Percentiles rank a stretch among this genome's conserved stretches.
phyloP scores from a whole-genome alignment of 495 filamentous ascomycete genomes.

The Aspergillus heteromorphus region DNA sequence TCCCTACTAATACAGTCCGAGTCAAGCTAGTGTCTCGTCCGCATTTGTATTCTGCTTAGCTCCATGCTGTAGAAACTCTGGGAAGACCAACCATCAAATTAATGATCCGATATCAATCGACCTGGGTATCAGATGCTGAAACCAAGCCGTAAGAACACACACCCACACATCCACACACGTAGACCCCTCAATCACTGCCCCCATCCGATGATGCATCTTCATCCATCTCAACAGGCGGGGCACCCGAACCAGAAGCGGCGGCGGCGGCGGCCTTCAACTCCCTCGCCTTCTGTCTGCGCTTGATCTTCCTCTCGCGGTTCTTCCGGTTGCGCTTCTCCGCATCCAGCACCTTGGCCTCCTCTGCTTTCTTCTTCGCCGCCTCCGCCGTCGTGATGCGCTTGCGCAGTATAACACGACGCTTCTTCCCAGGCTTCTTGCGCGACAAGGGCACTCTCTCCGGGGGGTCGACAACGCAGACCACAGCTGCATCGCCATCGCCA shows the following conservation, averaged over 20 bases:
- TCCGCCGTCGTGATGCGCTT: constrained; percentile 27
- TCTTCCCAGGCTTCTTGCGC: constrained; percentile 44
- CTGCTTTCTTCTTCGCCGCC: constrained; percentile 23
- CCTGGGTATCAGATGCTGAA: constrained; percentile 21
- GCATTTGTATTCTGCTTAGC: neutral
- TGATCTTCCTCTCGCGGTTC: constrained; percentile 42
- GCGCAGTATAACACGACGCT: constrained; percentile 39
- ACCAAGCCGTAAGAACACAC: neutral
- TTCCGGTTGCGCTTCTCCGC: constrained; percentile 44
- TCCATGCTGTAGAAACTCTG: neutral
- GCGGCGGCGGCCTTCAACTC: constrained; percentile 37
- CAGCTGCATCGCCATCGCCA: constrained; percentile 14
- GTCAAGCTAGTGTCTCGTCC: neutral
- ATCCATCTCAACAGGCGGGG: constrained; percentile 1
- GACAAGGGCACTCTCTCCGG: constrained; percentile 27
- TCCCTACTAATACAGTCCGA: neutral
- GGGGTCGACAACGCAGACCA: constrained; percentile 24
- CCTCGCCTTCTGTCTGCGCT: constrained; percentile 41
- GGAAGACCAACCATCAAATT: neutral
- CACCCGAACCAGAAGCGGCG: constrained; percentile 13
- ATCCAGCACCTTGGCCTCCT: neutral
- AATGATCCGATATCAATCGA: constrained; percentile 2
- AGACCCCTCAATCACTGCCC: constrained; percentile 14
- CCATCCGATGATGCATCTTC: constrained; percentile 19
- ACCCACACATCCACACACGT: too few species aligned